Evolutionary conservation across 306 rosid genomes (phyloP).

Genomic region (Begonia fuchsioides): DNA sequence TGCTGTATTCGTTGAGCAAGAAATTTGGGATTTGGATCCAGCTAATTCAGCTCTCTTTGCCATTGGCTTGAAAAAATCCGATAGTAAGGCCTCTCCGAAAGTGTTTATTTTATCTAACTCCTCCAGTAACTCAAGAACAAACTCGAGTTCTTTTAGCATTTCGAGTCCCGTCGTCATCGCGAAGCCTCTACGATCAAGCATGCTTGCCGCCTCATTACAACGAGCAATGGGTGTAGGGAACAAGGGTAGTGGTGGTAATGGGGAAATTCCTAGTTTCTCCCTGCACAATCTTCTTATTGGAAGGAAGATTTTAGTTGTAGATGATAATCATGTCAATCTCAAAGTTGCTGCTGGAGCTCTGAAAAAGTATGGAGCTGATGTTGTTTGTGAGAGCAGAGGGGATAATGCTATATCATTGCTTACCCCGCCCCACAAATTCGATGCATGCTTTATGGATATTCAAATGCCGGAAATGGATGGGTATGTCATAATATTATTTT

Average conservation of each 20-base stretch:
- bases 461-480: conserved; percentile 99
- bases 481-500: conserved; percentile 21
- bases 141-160: conserved; percentile 4
- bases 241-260: conserved; percentile 48
- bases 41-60: conserved; percentile 29
- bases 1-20: conserved; percentile 66
- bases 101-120: conserved; percentile 63
- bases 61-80: conserved; percentile 22
- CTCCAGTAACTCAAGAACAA: conserved; percentile 24
- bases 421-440: conserved; percentile 70
- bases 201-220: conserved; percentile 85
- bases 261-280: conserved; percentile 60
- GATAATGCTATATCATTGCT: conserved; percentile 48
- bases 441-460: conserved; percentile 97
- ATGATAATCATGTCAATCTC: conserved; percentile 82
- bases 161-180: conserved; percentile 35
- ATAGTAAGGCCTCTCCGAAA: conserved; percentile 36
- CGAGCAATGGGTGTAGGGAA: conserved; percentile 58
- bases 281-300: conserved; percentile 62
- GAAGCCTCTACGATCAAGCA: conserved; percentile 84
- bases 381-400: conserved; percentile 72
- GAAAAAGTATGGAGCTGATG: conserved; percentile 78
- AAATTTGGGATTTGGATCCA: conserved; percentile 67
- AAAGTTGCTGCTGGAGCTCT: conserved; percentile 88
- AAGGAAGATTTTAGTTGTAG: conserved; percentile 71